phyloP scores from a whole-genome alignment of 2,329 filamentous ascomycete genomes.

The Colletotrichum sp. region DNA sequence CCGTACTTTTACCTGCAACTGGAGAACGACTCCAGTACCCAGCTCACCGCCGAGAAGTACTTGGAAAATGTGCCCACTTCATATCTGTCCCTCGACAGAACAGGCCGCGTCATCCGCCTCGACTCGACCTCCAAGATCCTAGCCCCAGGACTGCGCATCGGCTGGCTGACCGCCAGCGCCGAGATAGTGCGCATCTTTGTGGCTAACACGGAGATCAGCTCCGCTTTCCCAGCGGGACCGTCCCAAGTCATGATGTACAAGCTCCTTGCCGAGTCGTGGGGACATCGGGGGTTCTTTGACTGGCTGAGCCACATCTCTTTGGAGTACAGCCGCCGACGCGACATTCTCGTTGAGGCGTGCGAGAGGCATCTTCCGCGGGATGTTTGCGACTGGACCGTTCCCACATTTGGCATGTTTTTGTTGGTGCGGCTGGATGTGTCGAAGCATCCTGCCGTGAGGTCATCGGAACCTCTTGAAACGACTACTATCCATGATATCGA shows the following conservation, averaged over 20 bases:
- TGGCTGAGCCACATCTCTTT: neutral
- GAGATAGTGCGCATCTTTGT: neutral
- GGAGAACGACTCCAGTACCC: rapidly evolving
- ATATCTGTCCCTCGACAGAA: neutral
- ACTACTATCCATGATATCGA: neutral
- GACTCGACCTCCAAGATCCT: neutral
- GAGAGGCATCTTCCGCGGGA: neutral
- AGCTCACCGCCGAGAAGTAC: neutral
- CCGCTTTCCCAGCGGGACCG: neutral
- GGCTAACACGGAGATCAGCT: neutral
- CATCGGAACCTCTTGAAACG: rapidly evolving
- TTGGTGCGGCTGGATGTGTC: neutral
- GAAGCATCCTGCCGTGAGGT: rapidly evolving
- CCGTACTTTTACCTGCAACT: neutral
- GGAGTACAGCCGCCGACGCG: neutral
- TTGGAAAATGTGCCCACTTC: neutral
- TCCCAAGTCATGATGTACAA: neutral
- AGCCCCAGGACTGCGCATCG: neutral
- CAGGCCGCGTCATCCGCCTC: neutral
- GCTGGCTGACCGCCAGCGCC: neutral
- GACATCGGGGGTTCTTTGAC: neutral
- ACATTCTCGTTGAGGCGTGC: neutral
- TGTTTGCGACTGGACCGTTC: rapidly evolving
- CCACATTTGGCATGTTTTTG: neutral
- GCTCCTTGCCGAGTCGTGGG: neutral